Base-by-base conservation (phyloP, 805 yeast genomes). In the Teunomyces kruisii region DNA sequence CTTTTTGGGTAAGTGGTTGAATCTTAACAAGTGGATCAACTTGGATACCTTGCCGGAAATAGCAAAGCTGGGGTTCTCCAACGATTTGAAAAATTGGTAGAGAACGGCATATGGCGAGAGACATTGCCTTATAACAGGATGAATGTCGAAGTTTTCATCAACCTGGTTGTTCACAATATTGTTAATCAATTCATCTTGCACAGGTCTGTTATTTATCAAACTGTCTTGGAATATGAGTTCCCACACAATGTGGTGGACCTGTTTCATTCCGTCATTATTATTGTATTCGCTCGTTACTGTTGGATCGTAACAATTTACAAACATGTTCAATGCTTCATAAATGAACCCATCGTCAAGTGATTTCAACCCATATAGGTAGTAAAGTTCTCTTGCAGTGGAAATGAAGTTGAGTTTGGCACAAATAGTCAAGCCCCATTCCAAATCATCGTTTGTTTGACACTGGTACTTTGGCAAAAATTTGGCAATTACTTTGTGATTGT, bases 361-460 rank as follows among this genome's bases (percentile, higher is more conserved):
- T 40, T 70, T 69, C 31, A 67, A 63, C 6, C 82, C 84, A 44
- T 75, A 64, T 14, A 64, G 65, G 45, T 75, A 72, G 60, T 77
- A 83, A 3, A 86, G 67, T 27, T 74, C 68, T 46, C 74, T 73
- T 0, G 86, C 80, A 9, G 86, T 81, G 6, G 74, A 65, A n/a
- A 80, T 72, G 33, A 86, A 60, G 53, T 77, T 79, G 59, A 86
- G 70, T 53, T 83, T 76, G 9, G 90, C 86, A 66, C 92, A 85
- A 4, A 86, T 70, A 2, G 88, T 78, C 42, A 86, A 66, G 37
- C 84, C 78, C 92, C 92, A 86, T 61, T 86, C 94, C 49, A 84
- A 72, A 58, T 86, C 95, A 58, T 86, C 91, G 56, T 83, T 84
- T 7, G 83, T 82, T 43, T 75, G 66, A 55, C 81, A 82, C 36